Evolutionary conservation across 2,329 filamentous ascomycete genomes (phyloP).

Genomic region (Didymella pomorum): DNA sequence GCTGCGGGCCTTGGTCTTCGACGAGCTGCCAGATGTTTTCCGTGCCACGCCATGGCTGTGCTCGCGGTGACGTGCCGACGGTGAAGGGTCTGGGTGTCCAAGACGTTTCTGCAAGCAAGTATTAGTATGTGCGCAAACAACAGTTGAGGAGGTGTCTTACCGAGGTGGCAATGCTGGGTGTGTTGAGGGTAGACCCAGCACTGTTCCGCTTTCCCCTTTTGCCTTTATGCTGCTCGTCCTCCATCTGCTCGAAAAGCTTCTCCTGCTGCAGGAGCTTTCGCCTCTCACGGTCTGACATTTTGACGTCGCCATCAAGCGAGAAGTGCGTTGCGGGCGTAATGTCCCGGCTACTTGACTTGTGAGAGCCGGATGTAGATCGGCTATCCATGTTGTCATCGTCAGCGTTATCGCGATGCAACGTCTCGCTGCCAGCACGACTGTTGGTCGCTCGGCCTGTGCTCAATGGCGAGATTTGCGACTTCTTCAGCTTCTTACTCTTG

Average conservation of each 20-base stretch:
- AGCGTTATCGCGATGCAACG: conserved; percentile 56
- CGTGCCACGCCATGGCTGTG: conserved; percentile 47
- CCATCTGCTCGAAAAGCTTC: conserved; percentile 68
- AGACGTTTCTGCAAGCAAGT: conserved; percentile 45
- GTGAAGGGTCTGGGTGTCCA: conserved; percentile 48
- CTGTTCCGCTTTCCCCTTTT: conserved; percentile 66
- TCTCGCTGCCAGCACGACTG: conserved; percentile 68
- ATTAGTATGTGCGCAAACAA: conserved; percentile 33
- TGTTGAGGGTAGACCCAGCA: conserved; percentile 62
- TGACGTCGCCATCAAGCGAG: conserved; percentile 56
- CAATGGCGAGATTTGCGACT: conserved; percentile 61
- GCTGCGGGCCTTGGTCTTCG: conserved; percentile 48
- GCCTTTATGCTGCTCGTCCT: conserved; percentile 62
- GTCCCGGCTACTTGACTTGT: conserved; percentile 66
- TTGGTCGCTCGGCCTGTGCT: conserved; percentile 62
- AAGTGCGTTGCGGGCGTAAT: conserved; percentile 66
- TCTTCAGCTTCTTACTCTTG: conserved; percentile 59
- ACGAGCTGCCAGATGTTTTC: conserved; percentile 49
- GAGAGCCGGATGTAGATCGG: conserved; percentile 65
- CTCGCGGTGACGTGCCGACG: conserved; percentile 46
- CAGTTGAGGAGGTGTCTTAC: conserved; percentile 41
- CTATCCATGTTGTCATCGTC: conserved; percentile 66
- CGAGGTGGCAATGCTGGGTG: conserved; percentile 56
- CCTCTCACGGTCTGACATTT: conserved; percentile 68
- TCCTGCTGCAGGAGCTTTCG: conserved; percentile 70